A percentile compares a stretch with the other conserved stretches of the same genome.
phyloP scores from a whole-genome alignment of 2,329 filamentous ascomycete species.

The Cladosporium sp. region DNA sequence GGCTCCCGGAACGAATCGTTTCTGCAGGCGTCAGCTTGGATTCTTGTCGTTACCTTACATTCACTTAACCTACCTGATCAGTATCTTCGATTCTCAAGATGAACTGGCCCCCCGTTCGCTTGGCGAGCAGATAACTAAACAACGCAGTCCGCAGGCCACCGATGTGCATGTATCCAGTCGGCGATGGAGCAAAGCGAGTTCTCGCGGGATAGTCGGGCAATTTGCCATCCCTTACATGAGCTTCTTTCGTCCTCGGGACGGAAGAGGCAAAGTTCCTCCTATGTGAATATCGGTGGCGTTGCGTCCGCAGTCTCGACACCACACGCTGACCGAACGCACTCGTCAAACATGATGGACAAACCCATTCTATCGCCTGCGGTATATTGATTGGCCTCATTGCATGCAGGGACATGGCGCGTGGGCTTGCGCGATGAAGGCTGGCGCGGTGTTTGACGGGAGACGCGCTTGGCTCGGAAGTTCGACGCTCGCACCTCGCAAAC shows the following conservation, averaged over 20 bases:
- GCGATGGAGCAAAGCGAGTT: slow-evolving; percentile 90
- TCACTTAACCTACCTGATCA: slow-evolving; percentile 58
- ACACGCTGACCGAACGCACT: not conserved
- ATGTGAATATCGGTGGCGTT: not conserved
- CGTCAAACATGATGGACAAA: slow-evolving; percentile 19
- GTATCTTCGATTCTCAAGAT: slow-evolving; percentile 91
- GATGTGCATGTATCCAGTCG: slow-evolving; percentile 87
- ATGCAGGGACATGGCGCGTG: not conserved
- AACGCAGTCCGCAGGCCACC: slow-evolving; percentile 86
- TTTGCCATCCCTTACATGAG: slow-evolving; percentile 18
- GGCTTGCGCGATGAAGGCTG: not conserved
- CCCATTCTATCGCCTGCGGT: slow-evolving; percentile 8
- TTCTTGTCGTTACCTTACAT: not conserved
- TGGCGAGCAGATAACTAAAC: slow-evolving; percentile 92
- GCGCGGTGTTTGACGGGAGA: not conserved
- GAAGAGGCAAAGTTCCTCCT: slow-evolving; percentile 10
- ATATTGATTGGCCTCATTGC: not conserved
- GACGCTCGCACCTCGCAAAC: not conserved
- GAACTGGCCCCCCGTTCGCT: slow-evolving; percentile 82
- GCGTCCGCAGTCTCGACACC: not conserved
- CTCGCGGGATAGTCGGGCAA: slow-evolving; percentile 56
- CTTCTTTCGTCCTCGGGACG: slow-evolving; percentile 8
- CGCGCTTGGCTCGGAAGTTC: not conserved
- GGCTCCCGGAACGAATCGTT: slow-evolving; percentile 72
- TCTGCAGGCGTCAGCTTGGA: slow-evolving; percentile 44